phyloP scores from a whole-genome alignment of 2,329 filamentous ascomycete species.

The Cladophialophora chaetospira region DNA sequence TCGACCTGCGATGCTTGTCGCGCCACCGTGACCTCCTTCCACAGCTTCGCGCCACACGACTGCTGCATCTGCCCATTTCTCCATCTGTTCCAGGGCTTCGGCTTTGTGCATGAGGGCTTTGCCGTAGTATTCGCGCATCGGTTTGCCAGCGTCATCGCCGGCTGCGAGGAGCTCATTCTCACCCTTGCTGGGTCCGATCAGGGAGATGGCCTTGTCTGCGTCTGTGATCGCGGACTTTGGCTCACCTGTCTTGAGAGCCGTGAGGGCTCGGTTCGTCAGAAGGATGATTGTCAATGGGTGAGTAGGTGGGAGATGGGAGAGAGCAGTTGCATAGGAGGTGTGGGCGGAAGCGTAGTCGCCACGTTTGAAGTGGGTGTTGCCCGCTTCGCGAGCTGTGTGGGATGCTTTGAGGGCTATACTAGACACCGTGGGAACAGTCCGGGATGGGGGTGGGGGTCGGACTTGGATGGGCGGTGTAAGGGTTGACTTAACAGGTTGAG shows the following conservation, averaged over 20 bases:
- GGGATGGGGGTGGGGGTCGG: slow-evolving; percentile 44
- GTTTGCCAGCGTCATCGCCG: slow-evolving; percentile 64
- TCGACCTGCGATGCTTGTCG: slow-evolving; percentile 79
- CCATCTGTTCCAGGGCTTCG: slow-evolving; percentile 92
- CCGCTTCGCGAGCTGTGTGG: slow-evolving; percentile 74
- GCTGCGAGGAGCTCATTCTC: slow-evolving; percentile 74
- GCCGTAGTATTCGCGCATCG: slow-evolving; percentile 90
- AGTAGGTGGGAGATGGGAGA: slow-evolving; percentile 70
- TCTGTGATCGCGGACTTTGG: slow-evolving; percentile 84
- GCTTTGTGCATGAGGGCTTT: slow-evolving; percentile 94
- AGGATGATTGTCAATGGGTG: slow-evolving; percentile 89
- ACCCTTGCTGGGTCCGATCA: slow-evolving; percentile 79
- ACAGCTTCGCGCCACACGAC: slow-evolving; percentile 80
- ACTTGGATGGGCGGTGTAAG: slow-evolving; percentile 10
- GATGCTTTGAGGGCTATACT: slow-evolving; percentile 71
- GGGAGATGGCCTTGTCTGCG: slow-evolving; percentile 73
- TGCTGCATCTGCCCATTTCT: slow-evolving; percentile 85
- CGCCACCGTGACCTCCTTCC: slow-evolving; percentile 80
- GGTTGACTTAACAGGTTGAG: slow-evolving; percentile 16
- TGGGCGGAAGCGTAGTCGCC: slow-evolving; percentile 91
- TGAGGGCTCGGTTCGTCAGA: slow-evolving; percentile 86
- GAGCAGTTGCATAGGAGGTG: slow-evolving; percentile 74
- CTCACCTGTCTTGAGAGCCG: slow-evolving; percentile 86
- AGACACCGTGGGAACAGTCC: slow-evolving; percentile 65
- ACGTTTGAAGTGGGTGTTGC: slow-evolving; percentile 87